Evolutionary conservation across 768 basidiomycete species (phyloP).

Genomic region (Amanita phalloides): DNA sequence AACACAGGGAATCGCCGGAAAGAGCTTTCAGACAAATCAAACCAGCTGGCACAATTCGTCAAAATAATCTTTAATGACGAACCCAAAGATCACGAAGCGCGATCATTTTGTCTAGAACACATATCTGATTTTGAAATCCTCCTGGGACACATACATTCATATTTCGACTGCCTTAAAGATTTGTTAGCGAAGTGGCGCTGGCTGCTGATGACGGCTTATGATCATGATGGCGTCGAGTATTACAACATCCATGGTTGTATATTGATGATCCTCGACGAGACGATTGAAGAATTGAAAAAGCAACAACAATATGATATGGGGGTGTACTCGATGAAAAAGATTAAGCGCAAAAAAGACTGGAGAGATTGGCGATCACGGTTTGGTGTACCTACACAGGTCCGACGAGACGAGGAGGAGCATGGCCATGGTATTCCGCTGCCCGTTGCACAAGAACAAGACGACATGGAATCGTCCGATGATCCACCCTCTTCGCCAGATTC

Average conservation of each 20-base stretch:
- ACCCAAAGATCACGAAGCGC: too few species aligned
- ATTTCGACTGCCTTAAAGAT: not conserved
- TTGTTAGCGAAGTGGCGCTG: not conserved
- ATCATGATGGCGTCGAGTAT: not conserved
- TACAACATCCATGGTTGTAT: not conserved
- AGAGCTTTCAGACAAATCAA: not conserved
- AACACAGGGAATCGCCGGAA: slow-evolving; percentile 6
- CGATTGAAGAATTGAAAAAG: not conserved
- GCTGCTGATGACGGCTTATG: not conserved
- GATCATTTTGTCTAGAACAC: too few species aligned
- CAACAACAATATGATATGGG: not conserved
- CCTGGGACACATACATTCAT: not conserved
- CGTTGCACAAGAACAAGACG: too few species aligned
- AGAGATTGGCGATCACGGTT: too few species aligned
- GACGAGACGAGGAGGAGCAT: too few species aligned
- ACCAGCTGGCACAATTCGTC: not conserved
- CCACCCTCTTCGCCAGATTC: too few species aligned
- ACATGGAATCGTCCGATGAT: too few species aligned
- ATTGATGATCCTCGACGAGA: not conserved
- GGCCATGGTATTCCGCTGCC: too few species aligned
- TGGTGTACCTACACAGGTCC: too few species aligned
- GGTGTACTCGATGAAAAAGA: too few species aligned
- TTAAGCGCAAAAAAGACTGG: too few species aligned
- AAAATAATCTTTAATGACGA: not conserved
- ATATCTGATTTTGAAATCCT: not conserved